phyloP scores from a whole-genome alignment of 2,329 filamentous ascomycete species.

The Clonostachys rhizophaga region DNA sequence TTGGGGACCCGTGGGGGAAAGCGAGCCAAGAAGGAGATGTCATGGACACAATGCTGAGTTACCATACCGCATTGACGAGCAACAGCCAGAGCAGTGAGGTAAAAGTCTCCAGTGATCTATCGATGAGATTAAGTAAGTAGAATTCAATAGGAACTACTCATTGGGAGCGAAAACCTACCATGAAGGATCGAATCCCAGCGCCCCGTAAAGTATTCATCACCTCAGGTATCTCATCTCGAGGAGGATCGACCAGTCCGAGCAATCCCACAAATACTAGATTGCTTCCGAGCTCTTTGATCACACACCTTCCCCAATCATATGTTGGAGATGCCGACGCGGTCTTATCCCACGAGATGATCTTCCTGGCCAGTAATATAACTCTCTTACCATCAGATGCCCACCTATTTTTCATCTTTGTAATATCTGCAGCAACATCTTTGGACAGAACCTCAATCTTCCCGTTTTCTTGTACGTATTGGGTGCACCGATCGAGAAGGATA shows the following conservation, averaged over 20 bases:
- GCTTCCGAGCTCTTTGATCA: slow-evolving; percentile 44
- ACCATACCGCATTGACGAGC: slow-evolving; percentile 70
- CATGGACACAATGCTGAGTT: slow-evolving; percentile 47
- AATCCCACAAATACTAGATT: slow-evolving; percentile 68
- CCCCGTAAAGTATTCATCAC: slow-evolving; percentile 62
- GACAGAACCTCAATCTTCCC: slow-evolving; percentile 49
- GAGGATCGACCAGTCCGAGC: slow-evolving; percentile 74
- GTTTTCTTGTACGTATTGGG: slow-evolving; percentile 47
- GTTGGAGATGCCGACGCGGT: slow-evolving; percentile 31
- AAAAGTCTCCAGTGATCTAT: slow-evolving; percentile 70
- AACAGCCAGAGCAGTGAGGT: slow-evolving; percentile 69
- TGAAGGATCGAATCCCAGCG: slow-evolving; percentile 70
- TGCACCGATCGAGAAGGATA: slow-evolving; percentile 62
- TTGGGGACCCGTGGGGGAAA: slow-evolving; percentile 10
- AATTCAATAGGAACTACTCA: not conserved
- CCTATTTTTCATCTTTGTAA: slow-evolving; percentile 58
- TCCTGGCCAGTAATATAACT: slow-evolving; percentile 64
- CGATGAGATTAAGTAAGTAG: not conserved
- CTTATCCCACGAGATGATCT: slow-evolving; percentile 33
- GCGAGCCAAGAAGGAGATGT: slow-evolving; percentile 43
- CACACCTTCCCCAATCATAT: slow-evolving; percentile 45
- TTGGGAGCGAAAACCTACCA: slow-evolving; percentile 40
- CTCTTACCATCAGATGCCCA: slow-evolving; percentile 67
- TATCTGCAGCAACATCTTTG: slow-evolving; percentile 29
- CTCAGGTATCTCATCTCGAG: slow-evolving; percentile 65